Evolutionary conservation across 106 monocot genomes (phyloP).

Genomic region (Amphibolis antarctica): DNA sequence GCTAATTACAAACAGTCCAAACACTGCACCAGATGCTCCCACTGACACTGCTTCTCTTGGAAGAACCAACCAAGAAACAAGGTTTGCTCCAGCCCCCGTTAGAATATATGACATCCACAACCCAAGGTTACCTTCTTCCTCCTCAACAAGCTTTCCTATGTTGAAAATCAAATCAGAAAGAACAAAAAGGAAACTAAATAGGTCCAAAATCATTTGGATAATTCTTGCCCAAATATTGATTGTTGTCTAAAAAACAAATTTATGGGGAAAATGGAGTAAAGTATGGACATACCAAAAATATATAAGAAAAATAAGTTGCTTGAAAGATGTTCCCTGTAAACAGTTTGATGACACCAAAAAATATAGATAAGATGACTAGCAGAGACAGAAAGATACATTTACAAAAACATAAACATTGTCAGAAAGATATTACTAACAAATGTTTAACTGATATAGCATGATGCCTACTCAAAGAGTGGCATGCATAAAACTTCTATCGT

Average conservation of each 20-base stretch:
- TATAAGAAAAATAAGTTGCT: constrained; percentile 98
- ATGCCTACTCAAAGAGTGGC: too few species aligned
- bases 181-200: neutral
- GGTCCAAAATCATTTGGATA: neutral
- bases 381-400: too few species aligned
- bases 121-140: constrained; percentile 90
- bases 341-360: neutral
- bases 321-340: constrained; percentile 89
- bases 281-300: constrained; percentile 72
- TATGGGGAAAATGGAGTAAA: neutral
- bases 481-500: too few species aligned
- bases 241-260: neutral
- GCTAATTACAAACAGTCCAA: constrained; percentile 93
- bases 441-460: too few species aligned
- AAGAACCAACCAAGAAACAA: constrained; percentile 92
- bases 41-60: constrained; percentile 70
- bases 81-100: constrained; percentile 90
- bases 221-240: neutral
- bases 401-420: too few species aligned
- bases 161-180: constrained; percentile 1
- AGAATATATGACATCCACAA: constrained; percentile 95
- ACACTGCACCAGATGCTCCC: constrained; percentile 96
- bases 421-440: too few species aligned
- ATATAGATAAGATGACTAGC: neutral
- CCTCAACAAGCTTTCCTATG: constrained; percentile 98